Evolutionary conservation across 2,329 filamentous ascomycete species (phyloP), one percentile per base, ranked within the genome.

Genomic region (Dactylella cylindrospora): DNA sequence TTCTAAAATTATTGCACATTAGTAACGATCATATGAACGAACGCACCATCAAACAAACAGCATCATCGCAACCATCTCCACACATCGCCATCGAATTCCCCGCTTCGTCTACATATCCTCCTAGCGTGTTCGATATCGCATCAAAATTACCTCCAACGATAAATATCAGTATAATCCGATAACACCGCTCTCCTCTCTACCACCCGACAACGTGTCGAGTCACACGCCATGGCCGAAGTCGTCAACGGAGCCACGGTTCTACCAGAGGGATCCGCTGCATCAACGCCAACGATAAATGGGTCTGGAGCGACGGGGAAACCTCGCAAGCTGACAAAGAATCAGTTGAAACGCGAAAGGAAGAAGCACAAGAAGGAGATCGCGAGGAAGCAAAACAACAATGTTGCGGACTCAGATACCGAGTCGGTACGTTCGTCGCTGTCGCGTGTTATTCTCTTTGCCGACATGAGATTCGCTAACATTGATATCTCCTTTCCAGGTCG

Each of bases 261-360:
- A 17, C 35, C 57, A 8, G 57, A 62, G 15, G 25, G 49, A 3
- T 41, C 28, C n/a, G 49, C 31, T 22, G 43, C 44, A 8, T 41
- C 53, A 22, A 15, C 38, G 12, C 36, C 44, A 12, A 32, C 32
- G 45, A 39, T 46, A 33, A 64, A 64, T 33, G 59, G 59, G 23
- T 44, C 57, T 17, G 28, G 19, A 15, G 41, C 52, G 28, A 44
- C 57, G 57, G 49, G 47, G 12, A 64, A 64, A 38, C 50, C 59
- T 55, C 59, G 59, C 38, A 94, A 91, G 77, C 84, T 86, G 77
- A 90, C 86, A 73, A 97, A 96, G 78, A 96, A 96, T 75, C 89
- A 95, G 75, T 85, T 90, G 78, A 83, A 90, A 73, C 84, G 91
- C 73, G 87, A 89, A 41, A 90, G 91, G 78, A 95, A 93, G 81